Conservation (phyloP, 1,139 yeast genomes). For the Magnusiomyces paraingens region DNA sequence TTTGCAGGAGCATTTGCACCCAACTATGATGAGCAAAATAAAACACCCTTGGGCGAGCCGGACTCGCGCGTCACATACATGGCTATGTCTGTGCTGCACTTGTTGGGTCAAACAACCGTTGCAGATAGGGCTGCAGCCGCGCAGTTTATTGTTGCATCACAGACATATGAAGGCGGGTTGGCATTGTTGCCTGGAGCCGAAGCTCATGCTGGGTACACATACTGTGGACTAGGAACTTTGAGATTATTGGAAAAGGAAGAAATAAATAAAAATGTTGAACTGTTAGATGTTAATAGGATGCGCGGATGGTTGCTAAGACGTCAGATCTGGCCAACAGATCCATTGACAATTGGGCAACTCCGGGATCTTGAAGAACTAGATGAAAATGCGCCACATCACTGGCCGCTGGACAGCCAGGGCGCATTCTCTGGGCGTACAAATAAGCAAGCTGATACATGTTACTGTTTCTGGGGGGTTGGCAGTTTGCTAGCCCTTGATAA, state of each 20-base stretch:
- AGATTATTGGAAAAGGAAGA: conserved; percentile 30
- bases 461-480: conserved; percentile 81
- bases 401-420: conserved; percentile 47
- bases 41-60: conserved; percentile 49
- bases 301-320: conserved; percentile 57
- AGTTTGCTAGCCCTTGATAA: conserved; percentile 43
- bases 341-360: conserved; percentile 12
- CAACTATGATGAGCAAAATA: conserved; percentile 36
- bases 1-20: conserved; percentile 40
- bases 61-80: conserved; percentile 74
- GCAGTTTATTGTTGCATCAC: conserved; percentile 13
- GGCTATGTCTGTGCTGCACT: conserved; percentile 56
- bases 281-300: conserved; percentile 21
- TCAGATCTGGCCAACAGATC: conserved; percentile 35
- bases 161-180: conserved; percentile 58
- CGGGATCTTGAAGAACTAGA: not conserved
- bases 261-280: too few species aligned
- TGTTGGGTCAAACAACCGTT: conserved; percentile 24
- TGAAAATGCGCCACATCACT: conserved; percentile 33
- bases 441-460: conserved; percentile 85
- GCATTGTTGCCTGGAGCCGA: conserved; percentile 50
- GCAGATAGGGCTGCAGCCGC: conserved; percentile 17
- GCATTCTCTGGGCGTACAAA: conserved; percentile 87
- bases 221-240: conserved; percentile 72
- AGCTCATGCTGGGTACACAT: conserved; percentile 83